A percentile compares a stretch with the other conserved stretches of the same genome.
Evolutionary conservation across 306 rosid genomes (phyloP).

Genomic region (Cicer judaicum): DNA sequence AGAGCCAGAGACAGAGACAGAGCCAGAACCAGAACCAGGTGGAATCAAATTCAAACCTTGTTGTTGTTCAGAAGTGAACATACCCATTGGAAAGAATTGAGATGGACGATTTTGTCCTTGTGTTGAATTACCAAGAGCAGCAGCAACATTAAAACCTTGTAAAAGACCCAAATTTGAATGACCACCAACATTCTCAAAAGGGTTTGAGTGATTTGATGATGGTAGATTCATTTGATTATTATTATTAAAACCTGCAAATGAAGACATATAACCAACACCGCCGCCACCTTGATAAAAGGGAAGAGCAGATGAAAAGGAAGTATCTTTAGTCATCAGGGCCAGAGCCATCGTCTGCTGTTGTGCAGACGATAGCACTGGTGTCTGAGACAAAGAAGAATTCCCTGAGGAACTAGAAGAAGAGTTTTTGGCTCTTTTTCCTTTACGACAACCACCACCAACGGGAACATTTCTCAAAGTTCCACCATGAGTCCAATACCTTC

Average conservation of each 20-base stretch:
- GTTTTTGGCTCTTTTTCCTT: constrained; percentile 53
- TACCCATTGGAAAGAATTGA: constrained; percentile 38
- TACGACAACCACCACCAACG: constrained; percentile 64
- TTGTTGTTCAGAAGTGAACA: constrained; percentile 17
- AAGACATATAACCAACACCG: constrained; percentile 50
- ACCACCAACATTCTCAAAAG: constrained; percentile 22
- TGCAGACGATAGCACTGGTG: not conserved
- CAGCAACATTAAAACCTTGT: constrained; percentile 50
- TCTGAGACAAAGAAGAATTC: constrained; percentile 31
- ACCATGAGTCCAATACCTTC: constrained; percentile 76
- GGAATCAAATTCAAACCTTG: constrained; percentile 42
- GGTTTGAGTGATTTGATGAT: constrained; percentile 9
- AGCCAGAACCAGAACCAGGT: constrained; percentile 32
- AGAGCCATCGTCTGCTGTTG: not conserved
- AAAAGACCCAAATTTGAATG: constrained; percentile 54
- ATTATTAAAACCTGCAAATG: constrained; percentile 49
- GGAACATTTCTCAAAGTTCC: constrained; percentile 72
- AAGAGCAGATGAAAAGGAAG: not conserved
- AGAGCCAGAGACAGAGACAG: not conserved
- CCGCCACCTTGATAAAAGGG: constrained; percentile 41
- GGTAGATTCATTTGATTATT: not conserved
- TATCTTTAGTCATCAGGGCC: not conserved
- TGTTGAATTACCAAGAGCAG: constrained; percentile 19
- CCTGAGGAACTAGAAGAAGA: not conserved
- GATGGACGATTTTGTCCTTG: constrained; percentile 46